Evolutionary conservation across 352 stramenopile genomes (phyloP).

Genomic region (Phytopythium boreale): DNA sequence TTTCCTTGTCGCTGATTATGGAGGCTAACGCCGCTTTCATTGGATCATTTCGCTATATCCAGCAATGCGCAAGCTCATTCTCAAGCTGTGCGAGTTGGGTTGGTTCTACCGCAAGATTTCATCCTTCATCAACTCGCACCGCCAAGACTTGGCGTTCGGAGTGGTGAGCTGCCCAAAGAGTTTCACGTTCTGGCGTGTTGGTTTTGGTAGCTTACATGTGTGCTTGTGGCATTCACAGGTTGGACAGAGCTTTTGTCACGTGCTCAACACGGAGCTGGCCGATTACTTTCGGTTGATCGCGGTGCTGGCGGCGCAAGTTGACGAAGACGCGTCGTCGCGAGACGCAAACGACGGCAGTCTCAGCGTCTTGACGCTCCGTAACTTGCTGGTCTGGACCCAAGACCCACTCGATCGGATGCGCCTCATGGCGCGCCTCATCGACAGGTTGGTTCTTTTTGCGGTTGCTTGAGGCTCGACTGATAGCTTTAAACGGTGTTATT

Average conservation of each 20-base stretch:
- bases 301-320: constrained; percentile 88
- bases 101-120: constrained; percentile 90
- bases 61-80: constrained; percentile 84
- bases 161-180: constrained; percentile 40
- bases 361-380: constrained; percentile 83
- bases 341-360: constrained; percentile 31
- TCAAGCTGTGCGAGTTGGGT: constrained; percentile 83
- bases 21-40: background rate
- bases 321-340: constrained; percentile 70
- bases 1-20: background rate
- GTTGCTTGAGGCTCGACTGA: background rate
- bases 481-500: background rate
- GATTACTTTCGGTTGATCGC: constrained; percentile 94
- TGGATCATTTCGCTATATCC: constrained; percentile 1
- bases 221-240: constrained; percentile 37
- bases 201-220: background rate
- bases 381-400: constrained; percentile 89
- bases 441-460: constrained; percentile 41
- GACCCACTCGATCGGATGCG: constrained; percentile 86
- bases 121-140: constrained; percentile 72
- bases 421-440: constrained; percentile 87
- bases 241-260: constrained; percentile 87
- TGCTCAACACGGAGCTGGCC: constrained; percentile 88
- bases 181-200: background rate
- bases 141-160: constrained; percentile 68